Evolutionary conservation across 2,329 filamentous ascomycete genomes (phyloP).

Genomic region (Colletotrichum melonis): DNA sequence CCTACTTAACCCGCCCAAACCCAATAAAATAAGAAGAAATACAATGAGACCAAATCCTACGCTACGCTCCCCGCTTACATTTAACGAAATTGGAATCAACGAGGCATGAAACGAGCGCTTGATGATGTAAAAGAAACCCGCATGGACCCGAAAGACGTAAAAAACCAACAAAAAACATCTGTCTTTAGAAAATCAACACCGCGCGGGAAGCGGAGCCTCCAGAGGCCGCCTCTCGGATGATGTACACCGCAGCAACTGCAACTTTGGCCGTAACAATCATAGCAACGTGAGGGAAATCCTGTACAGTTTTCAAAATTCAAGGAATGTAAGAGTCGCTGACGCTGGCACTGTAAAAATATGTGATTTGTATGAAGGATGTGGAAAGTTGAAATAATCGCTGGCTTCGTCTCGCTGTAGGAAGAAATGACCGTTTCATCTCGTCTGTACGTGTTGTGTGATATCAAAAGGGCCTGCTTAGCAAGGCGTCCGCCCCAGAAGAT

Average conservation of each 20-base stretch:
- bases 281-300: not conserved
- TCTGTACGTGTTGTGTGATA: not conserved
- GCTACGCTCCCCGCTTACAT: not conserved
- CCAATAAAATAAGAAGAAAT: not conserved
- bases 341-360: not conserved
- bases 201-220: constrained; percentile 2
- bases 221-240: constrained; percentile 5
- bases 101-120: not conserved
- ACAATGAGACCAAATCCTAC: not conserved
- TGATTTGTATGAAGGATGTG: not conserved
- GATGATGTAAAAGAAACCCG: no score
- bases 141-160: not conserved
- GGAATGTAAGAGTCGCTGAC: not conserved
- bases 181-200: not conserved
- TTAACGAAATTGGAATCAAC: no score
- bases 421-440: not conserved
- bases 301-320: not conserved
- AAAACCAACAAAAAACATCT: not conserved
- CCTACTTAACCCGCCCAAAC: not conserved
- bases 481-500: not conserved
- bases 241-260: not conserved
- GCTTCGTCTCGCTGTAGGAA: not conserved
- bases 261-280: not conserved
- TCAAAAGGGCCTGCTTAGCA: not conserved
- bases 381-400: not conserved